These are phyloP conservation scores for Marasmius oreades DNA, from an alignment of 1,284 basidiomycete species.

Conservation along the genomic window DNA sequence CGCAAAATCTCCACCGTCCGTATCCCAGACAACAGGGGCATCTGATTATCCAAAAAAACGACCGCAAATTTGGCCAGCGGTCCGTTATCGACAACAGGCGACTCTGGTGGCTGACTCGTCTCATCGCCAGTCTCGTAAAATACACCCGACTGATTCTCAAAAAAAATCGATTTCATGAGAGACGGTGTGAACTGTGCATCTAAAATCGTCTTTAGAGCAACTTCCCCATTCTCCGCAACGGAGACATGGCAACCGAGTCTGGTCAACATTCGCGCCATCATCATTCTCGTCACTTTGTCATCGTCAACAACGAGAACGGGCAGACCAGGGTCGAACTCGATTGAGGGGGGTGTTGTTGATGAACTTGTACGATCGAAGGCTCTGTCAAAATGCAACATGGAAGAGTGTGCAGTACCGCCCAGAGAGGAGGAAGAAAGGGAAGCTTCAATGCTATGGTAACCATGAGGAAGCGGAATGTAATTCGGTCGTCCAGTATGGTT, in stretches of 20 bases:
- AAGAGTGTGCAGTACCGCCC: neutral
- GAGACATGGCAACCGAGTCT: constrained; percentile 65
- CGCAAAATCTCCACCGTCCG: constrained; percentile 56
- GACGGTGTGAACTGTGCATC: constrained; percentile 18
- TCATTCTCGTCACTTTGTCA: constrained; percentile 59
- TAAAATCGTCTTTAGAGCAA: constrained; percentile 61
- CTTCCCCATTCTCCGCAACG: constrained; percentile 72
- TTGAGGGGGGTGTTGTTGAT: neutral
- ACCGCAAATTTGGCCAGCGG: constrained; percentile 24
- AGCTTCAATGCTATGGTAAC: neutral
- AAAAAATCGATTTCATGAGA: constrained; percentile 3
- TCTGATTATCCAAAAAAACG: constrained; percentile 71
- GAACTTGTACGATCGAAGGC: constrained; percentile 2
- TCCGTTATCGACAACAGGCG: neutral
- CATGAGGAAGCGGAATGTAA: neutral
- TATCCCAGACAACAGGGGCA: constrained; percentile 67
- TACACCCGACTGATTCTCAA: neutral
- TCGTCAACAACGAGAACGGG: constrained; percentile 61
- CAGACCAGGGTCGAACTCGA: constrained; percentile 12
- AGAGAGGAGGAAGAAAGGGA: neutral
- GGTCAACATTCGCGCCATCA: constrained; percentile 69
- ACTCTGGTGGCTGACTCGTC: neutral
- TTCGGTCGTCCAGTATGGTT: neutral
- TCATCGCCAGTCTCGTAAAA: neutral
- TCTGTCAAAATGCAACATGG: neutral